Base-by-base conservation (phyloP, 1,284 basidiomycete genomes). In the Stereum hirsutum region DNA sequence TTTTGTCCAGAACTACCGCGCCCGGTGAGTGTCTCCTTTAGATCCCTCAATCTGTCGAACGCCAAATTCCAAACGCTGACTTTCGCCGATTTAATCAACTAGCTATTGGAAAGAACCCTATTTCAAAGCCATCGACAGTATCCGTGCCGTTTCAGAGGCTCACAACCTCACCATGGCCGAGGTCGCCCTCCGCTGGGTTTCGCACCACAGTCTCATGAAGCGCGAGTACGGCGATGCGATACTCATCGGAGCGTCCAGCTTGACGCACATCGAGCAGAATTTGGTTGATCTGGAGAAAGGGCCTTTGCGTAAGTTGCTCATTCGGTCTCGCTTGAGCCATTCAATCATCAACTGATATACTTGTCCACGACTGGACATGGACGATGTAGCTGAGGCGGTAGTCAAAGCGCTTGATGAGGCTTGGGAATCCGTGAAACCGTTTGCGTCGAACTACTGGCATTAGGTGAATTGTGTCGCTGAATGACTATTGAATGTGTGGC, bases 201-300 rank as follows among this genome's bases (percentile, higher is more conserved):
- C 66, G 14, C 68, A 75, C 48, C 74, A 77, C 52, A 72, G 71
- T 45, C 43, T 64, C 19, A 52, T 77, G 55, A 69, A 63, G 46
- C 61, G 66, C 28, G 67, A 74, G 50, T 49, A 63, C 33, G 68
- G 70, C 2, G 74, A 76, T 50, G 57, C 70, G 32, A 58, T 77
- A 25, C 57, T 77, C 19, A 74, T 77, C 44, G 74, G 74, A 12
- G 72, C 72, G 7, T 72, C 69, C 6, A 74, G 63, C 38, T 40
- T 70, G 47, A 57, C 63, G 27, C 74, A 76, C 48, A 69, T 76
- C 43, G 63, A 75, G 52, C 59, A 70, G 68, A 79, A 78, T 48
- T 51, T 77, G 35, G 23, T 64, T 19, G 75, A 78, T 49, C 55
- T 77, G 17, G 75, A 78, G 57, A 78, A 79, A 51, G 75, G 74